Conservation (phyloP, 495 filamentous ascomycete genomes). For the Copromyces sp. region DNA sequence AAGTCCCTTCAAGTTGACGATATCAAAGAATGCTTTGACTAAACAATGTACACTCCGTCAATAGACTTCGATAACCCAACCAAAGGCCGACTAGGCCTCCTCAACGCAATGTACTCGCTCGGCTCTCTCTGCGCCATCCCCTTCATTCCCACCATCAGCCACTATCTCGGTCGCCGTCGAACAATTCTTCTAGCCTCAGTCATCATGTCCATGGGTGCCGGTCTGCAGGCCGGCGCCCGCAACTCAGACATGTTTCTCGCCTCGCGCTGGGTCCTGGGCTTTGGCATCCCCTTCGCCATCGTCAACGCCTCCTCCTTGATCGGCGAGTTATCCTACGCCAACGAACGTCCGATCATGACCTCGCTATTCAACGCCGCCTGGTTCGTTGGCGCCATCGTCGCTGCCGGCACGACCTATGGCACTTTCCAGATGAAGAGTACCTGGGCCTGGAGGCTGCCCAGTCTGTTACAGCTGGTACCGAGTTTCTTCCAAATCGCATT, state of each 20-base stretch:
- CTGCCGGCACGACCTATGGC: slow-evolving; percentile 44
- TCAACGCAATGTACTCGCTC: slow-evolving; percentile 33
- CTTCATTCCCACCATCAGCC: slow-evolving; percentile 43
- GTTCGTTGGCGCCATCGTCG: slow-evolving; percentile 48
- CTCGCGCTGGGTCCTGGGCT: slow-evolving; percentile 50
- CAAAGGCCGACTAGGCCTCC: slow-evolving; percentile 24
- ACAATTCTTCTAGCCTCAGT: slow-evolving; percentile 44
- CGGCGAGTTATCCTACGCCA: slow-evolving; percentile 51
- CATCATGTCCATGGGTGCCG: slow-evolving; percentile 28
- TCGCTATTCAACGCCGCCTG: slow-evolving; percentile 52
- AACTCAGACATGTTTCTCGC: slow-evolving; percentile 47
- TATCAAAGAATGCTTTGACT: background rate
- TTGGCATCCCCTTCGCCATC: slow-evolving; percentile 51
- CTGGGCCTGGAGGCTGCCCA: slow-evolving; percentile 54
- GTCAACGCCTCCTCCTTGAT: slow-evolving; percentile 47
- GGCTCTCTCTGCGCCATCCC: slow-evolving; percentile 39
- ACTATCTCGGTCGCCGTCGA: slow-evolving; percentile 41
- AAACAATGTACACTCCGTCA: background rate
- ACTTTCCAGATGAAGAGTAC: slow-evolving; percentile 41
- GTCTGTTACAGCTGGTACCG: slow-evolving; percentile 39
- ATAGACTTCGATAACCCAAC: slow-evolving; percentile 30
- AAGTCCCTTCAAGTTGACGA: slow-evolving; percentile 18
- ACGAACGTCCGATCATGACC: slow-evolving; percentile 48
- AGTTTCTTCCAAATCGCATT: slow-evolving; percentile 41
- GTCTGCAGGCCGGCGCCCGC: slow-evolving; percentile 16